Conservation (phyloP, 768 basidiomycete species). For the Russula ochroleuca region DNA sequence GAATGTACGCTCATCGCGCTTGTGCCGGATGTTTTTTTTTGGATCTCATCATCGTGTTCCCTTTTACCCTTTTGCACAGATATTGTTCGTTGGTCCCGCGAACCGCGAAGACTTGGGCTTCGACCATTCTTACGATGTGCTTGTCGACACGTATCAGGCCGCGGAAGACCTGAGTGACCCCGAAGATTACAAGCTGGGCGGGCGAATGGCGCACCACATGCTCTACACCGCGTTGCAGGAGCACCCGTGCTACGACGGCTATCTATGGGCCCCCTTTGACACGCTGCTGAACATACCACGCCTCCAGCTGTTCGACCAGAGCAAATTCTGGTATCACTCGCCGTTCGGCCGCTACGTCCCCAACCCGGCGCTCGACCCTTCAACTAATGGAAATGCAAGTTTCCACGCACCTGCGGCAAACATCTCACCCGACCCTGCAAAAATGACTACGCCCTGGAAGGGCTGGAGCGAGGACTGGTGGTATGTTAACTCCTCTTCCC, state of each 20-base stretch:
- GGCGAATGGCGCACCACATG: slow-evolving; percentile 54
- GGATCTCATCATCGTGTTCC: background rate
- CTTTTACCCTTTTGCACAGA: slow-evolving; percentile 33
- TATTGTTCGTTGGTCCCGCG: slow-evolving; percentile 47
- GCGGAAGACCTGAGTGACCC: slow-evolving; percentile 40
- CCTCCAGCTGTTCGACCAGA: slow-evolving; percentile 44
- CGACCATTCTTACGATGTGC: slow-evolving; percentile 46
- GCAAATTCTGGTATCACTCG: slow-evolving; percentile 48
- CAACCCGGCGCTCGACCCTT: slow-evolving; percentile 36
- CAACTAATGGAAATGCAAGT: slow-evolving; percentile 25
- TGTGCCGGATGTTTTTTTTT: background rate
- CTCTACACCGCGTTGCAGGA: slow-evolving; percentile 45
- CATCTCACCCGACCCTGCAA: slow-evolving; percentile 42
- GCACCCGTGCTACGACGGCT: slow-evolving; percentile 46
- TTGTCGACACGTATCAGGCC: slow-evolving; percentile 46
- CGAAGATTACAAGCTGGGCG: slow-evolving; percentile 41
- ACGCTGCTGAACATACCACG: slow-evolving; percentile 49
- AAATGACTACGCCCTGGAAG: slow-evolving; percentile 40
- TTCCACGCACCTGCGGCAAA: slow-evolving; percentile 40
- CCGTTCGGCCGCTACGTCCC: slow-evolving; percentile 43
- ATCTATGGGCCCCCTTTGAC: slow-evolving; percentile 52
- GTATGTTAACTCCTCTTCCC: slow-evolving; percentile 30
- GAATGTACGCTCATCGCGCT: slow-evolving; percentile 36
- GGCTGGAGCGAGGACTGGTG: slow-evolving; percentile 45
- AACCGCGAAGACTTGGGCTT: slow-evolving; percentile 47